Conservation (phyloP, 2,329 filamentous ascomycete genomes). For the Penicillium sp. region DNA sequence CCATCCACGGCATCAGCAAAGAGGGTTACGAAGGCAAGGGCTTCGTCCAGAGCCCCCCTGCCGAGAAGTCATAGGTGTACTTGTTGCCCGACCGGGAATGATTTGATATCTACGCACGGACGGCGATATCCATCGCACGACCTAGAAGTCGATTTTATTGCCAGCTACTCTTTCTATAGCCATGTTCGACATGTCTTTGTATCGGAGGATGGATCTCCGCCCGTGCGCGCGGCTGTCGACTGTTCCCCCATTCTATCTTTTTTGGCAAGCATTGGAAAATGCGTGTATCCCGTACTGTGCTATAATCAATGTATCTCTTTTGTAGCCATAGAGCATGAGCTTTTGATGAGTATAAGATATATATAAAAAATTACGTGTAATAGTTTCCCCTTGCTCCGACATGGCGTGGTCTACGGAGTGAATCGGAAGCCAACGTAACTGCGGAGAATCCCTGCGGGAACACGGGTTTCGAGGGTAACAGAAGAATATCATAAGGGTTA, state of each 20-base stretch:
- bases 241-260: conserved; percentile 30
- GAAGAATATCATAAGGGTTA: background rate
- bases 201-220: conserved; percentile 9
- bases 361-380: background rate
- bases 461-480: background rate
- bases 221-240: conserved; percentile 14
- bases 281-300: conserved; percentile 46
- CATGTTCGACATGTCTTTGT: conserved; percentile 19
- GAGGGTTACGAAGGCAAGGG: conserved; percentile 76
- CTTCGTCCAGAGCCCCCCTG: conserved; percentile 65
- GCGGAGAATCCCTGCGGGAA: conserved; percentile 29
- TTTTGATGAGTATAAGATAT: background rate
- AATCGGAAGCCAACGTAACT: conserved; percentile 27
- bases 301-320: conserved; percentile 47
- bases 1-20: conserved; percentile 78
- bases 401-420: conserved; percentile 22
- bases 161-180: conserved; percentile 2
- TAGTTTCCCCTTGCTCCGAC: background rate
- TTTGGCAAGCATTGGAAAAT: conserved; percentile 37
- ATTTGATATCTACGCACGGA: conserved; percentile 24
- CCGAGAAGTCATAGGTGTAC: conserved; percentile 39
- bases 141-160: background rate
- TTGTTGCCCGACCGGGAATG: conserved; percentile 22
- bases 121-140: conserved; percentile 3
- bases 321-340: conserved; percentile 38